Conservation (phyloP, 345 rosid species). For the Hypericum perforatum region DNA sequence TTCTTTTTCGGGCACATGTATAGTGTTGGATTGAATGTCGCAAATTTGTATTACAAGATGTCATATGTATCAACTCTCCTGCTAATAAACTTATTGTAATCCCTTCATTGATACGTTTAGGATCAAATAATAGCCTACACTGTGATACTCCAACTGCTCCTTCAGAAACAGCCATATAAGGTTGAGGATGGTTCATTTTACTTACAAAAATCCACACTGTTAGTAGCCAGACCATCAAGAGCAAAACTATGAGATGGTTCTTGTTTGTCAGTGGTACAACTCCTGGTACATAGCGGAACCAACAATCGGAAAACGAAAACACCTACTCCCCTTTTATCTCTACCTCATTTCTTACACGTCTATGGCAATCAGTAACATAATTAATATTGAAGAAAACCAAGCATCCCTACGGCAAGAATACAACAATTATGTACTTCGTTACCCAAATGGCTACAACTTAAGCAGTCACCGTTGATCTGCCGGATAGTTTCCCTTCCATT, state of each 20-base stretch:
- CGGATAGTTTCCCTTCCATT: constrained; percentile 94
- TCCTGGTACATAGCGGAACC: constrained; percentile 28
- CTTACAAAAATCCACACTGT: no score
- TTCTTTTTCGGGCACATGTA: no score
- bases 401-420: constrained; percentile 18
- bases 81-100: no score
- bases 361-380: constrained; percentile 23
- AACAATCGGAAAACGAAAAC: constrained; percentile 21
- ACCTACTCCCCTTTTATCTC: constrained; percentile 28
- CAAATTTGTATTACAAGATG: no score
- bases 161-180: no score
- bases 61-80: no score
- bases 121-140: no score
- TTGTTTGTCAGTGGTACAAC: constrained; percentile 32
- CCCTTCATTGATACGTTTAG: no score
- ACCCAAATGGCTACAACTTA: constrained; percentile 26
- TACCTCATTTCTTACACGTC: constrained; percentile 33
- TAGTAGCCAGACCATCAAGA: no score
- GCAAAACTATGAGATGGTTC: constrained; percentile 6
- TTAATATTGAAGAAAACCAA: constrained; percentile 23
- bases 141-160: no score
- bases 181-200: no score
- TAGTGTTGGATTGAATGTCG: no score
- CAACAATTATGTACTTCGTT: constrained; percentile 37
- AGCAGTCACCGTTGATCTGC: constrained; percentile 38